Base-by-base conservation (phyloP, 2,329 filamentous ascomycete species). In the Neurospora sp. region DNA sequence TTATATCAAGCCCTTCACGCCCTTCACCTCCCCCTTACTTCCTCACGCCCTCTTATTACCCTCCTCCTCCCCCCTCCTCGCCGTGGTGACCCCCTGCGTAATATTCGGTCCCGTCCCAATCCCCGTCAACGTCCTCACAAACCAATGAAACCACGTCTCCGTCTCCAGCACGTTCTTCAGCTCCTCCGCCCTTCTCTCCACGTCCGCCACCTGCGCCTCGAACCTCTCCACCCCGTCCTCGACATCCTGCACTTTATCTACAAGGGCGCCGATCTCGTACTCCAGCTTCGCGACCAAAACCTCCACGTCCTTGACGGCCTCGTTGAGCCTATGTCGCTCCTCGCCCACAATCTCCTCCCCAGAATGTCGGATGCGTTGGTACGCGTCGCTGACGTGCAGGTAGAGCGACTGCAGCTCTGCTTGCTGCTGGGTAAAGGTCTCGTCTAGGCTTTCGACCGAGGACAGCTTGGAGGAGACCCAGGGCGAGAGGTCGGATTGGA, bases 191-290 rank as follows among this genome's bases (percentile, higher is more conserved):
- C 88, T 82, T 52, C 79, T 83, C 82, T 91, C 92, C 67, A 92
- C 85, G 69, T 92, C 89, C 66, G 86, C 82, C 1, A 96, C 91
- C 78, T 94, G 91, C 67, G 87, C 85, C 79, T 94, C 92, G 78
- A 97, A 96, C 72, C 93, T 91, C 11, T 81, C 82, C 0, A 97
- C 88, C 0, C 91, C 92, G 72, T 93, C 91, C 77, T 97, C 93
- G 8, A 97, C 91, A 77, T 98, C 95, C 75, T 92, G 86, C 10
- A 97, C 90, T 75, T 93, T 93, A 66, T 89, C 88, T 67, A 89
- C 85, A n/a, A 98, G 82, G 17, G 89, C 88, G 71, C 91, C 88
- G 72, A 97, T 90, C 82, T 97, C 95, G 79, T 98, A 98, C 76
- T 98, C 94, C 69, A 98, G 84, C 79, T 94, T 94, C 23, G 93